These are phyloP conservation scores for Austropuccinia psidii DNA, from an alignment of 1,284 basidiomycete genomes.

Conservation along the genomic window DNA sequence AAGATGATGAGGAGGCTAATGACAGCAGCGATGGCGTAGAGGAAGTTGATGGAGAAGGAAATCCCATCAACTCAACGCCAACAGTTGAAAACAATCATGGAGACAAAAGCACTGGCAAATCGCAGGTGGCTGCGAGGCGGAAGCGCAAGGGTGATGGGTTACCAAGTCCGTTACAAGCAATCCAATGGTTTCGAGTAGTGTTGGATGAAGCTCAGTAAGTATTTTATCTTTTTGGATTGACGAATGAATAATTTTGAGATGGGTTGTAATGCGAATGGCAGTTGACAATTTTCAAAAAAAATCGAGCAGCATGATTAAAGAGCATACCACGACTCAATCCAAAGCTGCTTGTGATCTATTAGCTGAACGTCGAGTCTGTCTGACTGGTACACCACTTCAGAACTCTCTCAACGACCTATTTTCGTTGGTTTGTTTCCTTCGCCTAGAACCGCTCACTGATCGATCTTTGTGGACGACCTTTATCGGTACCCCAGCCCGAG, in stretches of 20 bases:
- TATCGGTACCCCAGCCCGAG: constrained; percentile 84
- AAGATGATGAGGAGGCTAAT: constrained; percentile 10
- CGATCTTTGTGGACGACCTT: constrained; percentile 86
- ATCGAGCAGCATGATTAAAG: constrained; percentile 76
- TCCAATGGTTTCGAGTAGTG: constrained; percentile 96
- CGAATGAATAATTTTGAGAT: too few species aligned
- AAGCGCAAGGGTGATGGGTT: constrained; percentile 49
- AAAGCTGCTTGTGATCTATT: constrained; percentile 89
- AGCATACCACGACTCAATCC: constrained; percentile 83
- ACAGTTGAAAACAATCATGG: background rate
- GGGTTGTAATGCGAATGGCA: constrained; percentile 7
- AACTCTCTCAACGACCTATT: constrained; percentile 98
- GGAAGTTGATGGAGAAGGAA: constrained; percentile 24
- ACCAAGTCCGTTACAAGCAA: constrained; percentile 80
- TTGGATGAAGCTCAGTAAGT: constrained; percentile 96
- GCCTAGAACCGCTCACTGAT: constrained; percentile 84
- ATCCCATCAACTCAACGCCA: background rate
- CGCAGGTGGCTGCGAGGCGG: constrained; percentile 16
- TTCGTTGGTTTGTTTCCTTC: constrained; percentile 90
- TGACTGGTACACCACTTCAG: constrained; percentile 97
- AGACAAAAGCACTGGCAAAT: background rate
- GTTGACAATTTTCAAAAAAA: background rate
- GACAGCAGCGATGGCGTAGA: constrained; percentile 32
- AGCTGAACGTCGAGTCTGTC: constrained; percentile 82
- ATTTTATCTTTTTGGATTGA: too few species aligned